phyloP scores from a whole-genome alignment of 805 yeast genomes.

The Zygoascus biomembranicola region DNA sequence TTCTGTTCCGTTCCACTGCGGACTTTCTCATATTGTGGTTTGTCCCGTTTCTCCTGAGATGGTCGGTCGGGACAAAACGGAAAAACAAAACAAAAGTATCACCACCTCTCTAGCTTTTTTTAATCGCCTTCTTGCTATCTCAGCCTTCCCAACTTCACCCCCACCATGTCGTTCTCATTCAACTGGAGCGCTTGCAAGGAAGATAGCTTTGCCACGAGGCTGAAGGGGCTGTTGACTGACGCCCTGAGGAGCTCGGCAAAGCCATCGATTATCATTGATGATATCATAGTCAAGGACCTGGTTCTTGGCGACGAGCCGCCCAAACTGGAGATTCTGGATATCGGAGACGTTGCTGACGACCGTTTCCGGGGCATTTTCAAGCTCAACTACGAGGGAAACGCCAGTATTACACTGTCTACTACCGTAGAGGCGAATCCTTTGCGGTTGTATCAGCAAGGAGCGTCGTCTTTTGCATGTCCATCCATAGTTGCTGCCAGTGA shows the following conservation, averaged over 20 bases:
- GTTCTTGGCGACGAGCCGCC: conserved; percentile 57
- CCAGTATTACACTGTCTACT: conserved; percentile 59
- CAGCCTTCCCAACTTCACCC: conserved; percentile 4
- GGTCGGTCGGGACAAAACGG: background rate
- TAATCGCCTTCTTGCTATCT: background rate
- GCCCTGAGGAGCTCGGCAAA: conserved; percentile 27
- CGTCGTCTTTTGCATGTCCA: conserved; percentile 54
- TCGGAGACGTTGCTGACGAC: conserved; percentile 62
- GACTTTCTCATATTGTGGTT: background rate
- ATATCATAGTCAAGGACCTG: conserved; percentile 56
- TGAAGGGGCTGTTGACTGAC: conserved; percentile 34
- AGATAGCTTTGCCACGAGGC: conserved; percentile 49
- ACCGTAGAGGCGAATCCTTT: conserved; percentile 75
- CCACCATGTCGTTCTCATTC: conserved; percentile 44
- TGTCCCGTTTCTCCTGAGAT: background rate
- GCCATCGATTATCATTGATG: conserved; percentile 29
- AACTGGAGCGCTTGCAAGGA: conserved; percentile 73
- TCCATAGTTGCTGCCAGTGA: conserved; percentile 56
- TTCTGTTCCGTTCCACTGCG: no score
- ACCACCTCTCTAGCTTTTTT: background rate
- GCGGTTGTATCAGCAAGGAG: conserved; percentile 45
- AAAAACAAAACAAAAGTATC: background rate
- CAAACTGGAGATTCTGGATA: conserved; percentile 63
- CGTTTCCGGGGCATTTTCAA: conserved; percentile 56
- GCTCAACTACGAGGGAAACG: conserved; percentile 67